phyloP scores from a whole-genome alignment of 768 basidiomycete species.

The Suillus decipiens region DNA sequence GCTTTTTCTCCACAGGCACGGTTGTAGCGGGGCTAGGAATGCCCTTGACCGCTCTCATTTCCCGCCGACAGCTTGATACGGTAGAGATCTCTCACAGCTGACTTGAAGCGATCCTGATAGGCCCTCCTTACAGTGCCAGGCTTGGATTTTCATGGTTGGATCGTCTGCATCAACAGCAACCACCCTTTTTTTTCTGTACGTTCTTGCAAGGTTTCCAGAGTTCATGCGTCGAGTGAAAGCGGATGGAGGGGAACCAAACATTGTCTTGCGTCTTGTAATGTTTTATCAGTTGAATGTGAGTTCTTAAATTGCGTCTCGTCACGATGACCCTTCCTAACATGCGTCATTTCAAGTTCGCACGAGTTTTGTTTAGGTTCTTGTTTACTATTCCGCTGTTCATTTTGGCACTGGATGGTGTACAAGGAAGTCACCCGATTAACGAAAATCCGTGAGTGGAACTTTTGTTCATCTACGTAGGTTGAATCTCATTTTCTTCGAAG shows the following conservation, averaged over 20 bases:
- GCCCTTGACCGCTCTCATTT: slow-evolving; percentile 66
- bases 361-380: slow-evolving; percentile 75
- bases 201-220: slow-evolving; percentile 66
- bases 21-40: slow-evolving; percentile 65
- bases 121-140: slow-evolving; percentile 50
- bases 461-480: slow-evolving; percentile 1
- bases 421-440: slow-evolving; percentile 50
- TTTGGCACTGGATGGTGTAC: slow-evolving; percentile 65
- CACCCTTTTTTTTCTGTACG: slow-evolving; percentile 70
- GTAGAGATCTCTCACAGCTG: slow-evolving; percentile 36
- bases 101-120: slow-evolving; percentile 16
- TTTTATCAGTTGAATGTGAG: slow-evolving; percentile 82
- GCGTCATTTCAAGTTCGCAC: slow-evolving; percentile 48
- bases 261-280: slow-evolving; percentile 71
- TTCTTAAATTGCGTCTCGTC: slow-evolving; percentile 4
- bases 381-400: slow-evolving; percentile 71
- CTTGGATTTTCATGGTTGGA: slow-evolving; percentile 78
- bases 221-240: slow-evolving; percentile 72
- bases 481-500: slow-evolving; percentile 31
- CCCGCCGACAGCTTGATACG: slow-evolving; percentile 57
- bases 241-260: slow-evolving; percentile 73
- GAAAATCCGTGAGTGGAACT: slow-evolving; percentile 51
- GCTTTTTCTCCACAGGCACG: slow-evolving; percentile 48
- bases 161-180: slow-evolving; percentile 65
- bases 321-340: slow-evolving; percentile 9